Evolutionary conservation across 2,329 filamentous ascomycete species (phyloP).

Genomic region (Cladosporium austrohemisphaericum): DNA sequence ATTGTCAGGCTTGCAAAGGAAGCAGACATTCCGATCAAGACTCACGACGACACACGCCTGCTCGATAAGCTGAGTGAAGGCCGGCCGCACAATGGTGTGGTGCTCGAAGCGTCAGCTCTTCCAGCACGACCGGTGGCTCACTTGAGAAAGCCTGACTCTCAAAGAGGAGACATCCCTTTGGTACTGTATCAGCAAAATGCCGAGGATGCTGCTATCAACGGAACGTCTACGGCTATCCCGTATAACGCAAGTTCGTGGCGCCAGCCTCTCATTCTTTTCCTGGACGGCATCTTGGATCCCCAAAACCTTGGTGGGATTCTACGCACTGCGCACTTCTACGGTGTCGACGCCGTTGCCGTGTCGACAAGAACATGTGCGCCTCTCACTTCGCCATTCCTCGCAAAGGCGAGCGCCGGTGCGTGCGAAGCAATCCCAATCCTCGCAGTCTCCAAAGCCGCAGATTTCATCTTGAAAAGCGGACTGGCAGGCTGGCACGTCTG

Average conservation of each 20-base stretch:
- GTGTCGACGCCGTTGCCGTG: conserved; percentile 76
- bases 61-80: conserved; percentile 79
- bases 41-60: conserved; percentile 50
- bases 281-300: conserved; percentile 73
- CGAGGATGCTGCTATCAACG: conserved; percentile 74
- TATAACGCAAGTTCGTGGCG: conserved; percentile 44
- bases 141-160: conserved; percentile 31
- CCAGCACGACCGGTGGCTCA: conserved; percentile 50
- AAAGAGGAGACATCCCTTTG: conserved; percentile 53
- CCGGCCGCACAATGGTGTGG: conserved; percentile 83
- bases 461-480: conserved; percentile 67
- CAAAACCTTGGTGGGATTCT: conserved; percentile 89
- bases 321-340: conserved; percentile 85
- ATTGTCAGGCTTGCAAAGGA: conserved; percentile 25
- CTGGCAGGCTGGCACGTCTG: conserved; percentile 77
- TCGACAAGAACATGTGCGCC: conserved; percentile 68
- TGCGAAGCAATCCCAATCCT: conserved; percentile 76
- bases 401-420: conserved; percentile 86
- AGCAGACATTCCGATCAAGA: conserved; percentile 53
- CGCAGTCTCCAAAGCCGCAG: conserved; percentile 60
- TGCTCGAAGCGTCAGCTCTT: conserved; percentile 82
- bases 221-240: conserved; percentile 52
- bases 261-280: conserved; percentile 67
- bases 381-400: conserved; percentile 69
- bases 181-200: conserved; percentile 58